Percentiles rank a stretch among this genome's conserved stretches.
phyloP scores from a whole-genome alignment of 768 basidiomycete species.

The Lactarius psammicola region DNA sequence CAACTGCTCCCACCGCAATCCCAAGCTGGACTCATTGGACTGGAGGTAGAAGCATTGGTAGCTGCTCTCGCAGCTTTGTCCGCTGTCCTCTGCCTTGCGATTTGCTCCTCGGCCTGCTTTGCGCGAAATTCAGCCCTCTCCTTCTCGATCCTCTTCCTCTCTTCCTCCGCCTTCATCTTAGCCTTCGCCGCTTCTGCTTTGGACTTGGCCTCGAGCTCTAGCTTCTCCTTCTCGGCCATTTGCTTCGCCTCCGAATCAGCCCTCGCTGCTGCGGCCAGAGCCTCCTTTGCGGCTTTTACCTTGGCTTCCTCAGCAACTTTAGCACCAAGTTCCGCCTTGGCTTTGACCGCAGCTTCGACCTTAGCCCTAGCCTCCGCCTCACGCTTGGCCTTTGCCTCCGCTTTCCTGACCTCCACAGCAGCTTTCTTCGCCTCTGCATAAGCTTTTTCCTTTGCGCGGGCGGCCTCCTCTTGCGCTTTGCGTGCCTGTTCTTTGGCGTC shows the following conservation, averaged over 20 bases:
- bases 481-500: no score
- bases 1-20: background rate
- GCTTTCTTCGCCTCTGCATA: no score
- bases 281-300: background rate
- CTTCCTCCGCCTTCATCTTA: background rate
- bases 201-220: background rate
- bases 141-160: background rate
- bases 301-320: background rate
- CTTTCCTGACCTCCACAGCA: background rate
- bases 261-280: background rate
- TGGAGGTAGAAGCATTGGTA: background rate
- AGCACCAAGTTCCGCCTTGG: background rate
- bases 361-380: background rate
- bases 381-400: background rate
- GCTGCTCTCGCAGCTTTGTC: constrained; percentile 11
- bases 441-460: no score
- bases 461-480: no score
- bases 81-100: background rate
- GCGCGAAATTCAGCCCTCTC: background rate
- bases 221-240: background rate
- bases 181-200: background rate
- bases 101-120: background rate
- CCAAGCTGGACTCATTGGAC: constrained; percentile 9
- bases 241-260: background rate
- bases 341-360: background rate